phyloP scores from a whole-genome alignment of 305 asterid species.

The Ajuga reptans region DNA sequence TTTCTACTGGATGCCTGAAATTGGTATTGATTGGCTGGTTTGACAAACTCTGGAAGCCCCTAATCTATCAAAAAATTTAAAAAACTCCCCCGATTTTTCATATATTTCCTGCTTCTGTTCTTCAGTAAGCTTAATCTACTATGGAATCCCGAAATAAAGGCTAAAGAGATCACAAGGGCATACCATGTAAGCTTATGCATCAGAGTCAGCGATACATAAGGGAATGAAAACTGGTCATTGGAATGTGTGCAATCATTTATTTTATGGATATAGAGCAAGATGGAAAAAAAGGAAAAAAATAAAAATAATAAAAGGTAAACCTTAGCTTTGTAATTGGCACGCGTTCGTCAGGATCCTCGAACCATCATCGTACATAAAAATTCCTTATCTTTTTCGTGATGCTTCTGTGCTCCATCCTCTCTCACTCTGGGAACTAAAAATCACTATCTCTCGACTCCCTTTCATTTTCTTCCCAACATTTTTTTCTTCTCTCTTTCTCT shows the following conservation, averaged over 20 bases:
- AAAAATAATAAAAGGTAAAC: background rate
- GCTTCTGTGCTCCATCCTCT: conserved; percentile 17
- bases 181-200: background rate
- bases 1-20: background rate
- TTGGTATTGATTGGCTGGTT: background rate
- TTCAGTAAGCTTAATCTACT: background rate
- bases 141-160: background rate
- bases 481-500: background rate
- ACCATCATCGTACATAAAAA: background rate
- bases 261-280: background rate
- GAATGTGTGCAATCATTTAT: background rate
- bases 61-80: background rate
- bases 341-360: background rate
- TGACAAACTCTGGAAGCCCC: background rate
- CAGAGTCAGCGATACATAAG: background rate
- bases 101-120: background rate
- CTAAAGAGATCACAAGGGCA: background rate
- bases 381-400: conserved; percentile 16
- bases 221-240: background rate
- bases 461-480: background rate
- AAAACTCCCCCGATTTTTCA: background rate
- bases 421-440: background rate
- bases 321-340: background rate
- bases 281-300: no score
- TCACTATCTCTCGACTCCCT: background rate